Percentiles rank a stretch among this genome's conserved stretches.
phyloP scores from a whole-genome alignment of 1,284 basidiomycete species.

The Heterobasidion parviporum region DNA sequence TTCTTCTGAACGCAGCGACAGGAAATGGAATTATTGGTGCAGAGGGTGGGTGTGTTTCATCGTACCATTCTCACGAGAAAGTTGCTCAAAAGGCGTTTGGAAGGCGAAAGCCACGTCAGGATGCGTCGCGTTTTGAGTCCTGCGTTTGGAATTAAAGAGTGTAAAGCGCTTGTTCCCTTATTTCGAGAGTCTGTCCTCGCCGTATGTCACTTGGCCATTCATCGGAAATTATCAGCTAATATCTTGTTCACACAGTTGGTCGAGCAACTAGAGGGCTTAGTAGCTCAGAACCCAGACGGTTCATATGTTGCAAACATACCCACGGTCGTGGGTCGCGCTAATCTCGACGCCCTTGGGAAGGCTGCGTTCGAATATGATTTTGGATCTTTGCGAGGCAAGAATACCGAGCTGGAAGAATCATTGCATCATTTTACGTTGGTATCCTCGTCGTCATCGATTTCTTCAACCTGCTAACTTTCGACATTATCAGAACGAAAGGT shows the following conservation, averaged over 20 bases:
- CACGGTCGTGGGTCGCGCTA: slow-evolving; percentile 10
- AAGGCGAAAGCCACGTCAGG: slow-evolving; percentile 18
- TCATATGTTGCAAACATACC: slow-evolving; percentile 6
- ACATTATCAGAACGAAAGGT: slow-evolving; percentile 8
- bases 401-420: slow-evolving; percentile 7
- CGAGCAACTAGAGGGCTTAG: slow-evolving; percentile 5
- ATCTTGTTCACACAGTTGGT: not conserved
- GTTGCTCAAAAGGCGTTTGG: not conserved
- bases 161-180: not conserved
- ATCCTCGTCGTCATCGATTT: not conserved
- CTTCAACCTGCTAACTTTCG: not conserved
- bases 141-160: not conserved
- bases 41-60: slow-evolving; percentile 4
- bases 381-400: slow-evolving; percentile 11
- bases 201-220: not conserved
- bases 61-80: not conserved
- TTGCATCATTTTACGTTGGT: not conserved
- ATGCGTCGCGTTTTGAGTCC: slow-evolving; percentile 18
- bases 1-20: slow-evolving; percentile 1
- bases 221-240: not conserved
- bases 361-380: slow-evolving; percentile 17
- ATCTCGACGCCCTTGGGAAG: slow-evolving; percentile 14
- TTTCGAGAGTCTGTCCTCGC: not conserved
- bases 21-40: slow-evolving; percentile 1
- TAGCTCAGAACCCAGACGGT: not conserved